Conservation (phyloP, 2,329 filamentous ascomycete genomes). For the Colletotrichum viniferum region DNA sequence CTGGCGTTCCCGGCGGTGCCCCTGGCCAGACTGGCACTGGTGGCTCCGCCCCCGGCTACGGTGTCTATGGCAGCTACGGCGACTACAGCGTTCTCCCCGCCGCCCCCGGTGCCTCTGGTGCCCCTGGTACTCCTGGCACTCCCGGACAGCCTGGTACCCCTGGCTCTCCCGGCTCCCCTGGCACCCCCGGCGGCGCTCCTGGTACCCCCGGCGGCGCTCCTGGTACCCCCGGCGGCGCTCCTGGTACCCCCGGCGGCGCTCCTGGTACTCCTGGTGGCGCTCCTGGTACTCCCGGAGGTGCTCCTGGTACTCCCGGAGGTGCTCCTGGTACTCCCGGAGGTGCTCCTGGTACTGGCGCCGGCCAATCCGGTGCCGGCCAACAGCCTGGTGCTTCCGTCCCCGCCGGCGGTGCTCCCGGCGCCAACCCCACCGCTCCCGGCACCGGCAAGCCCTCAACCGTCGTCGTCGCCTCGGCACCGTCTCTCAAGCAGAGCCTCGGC, state of each 20-base stretch:
- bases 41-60: background rate
- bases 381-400: background rate
- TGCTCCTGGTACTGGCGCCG: background rate
- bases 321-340: background rate
- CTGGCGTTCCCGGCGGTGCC: background rate
- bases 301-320: background rate
- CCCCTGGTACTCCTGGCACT: background rate
- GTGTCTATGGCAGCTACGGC: background rate
- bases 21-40: background rate
- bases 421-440: background rate
- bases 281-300: background rate
- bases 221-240: background rate
- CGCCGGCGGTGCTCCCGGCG: background rate
- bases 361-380: background rate
- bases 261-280: background rate
- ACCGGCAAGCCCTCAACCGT: background rate
- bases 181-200: background rate
- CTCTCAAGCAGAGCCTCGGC: slow-evolving; percentile 30
- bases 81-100: background rate
- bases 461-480: slow-evolving; percentile 21
- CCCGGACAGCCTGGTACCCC: background rate
- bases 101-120: background rate
- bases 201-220: background rate
- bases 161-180: background rate
- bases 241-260: background rate